These are phyloP conservation scores for Hortiboletus flavorubellus DNA, from an alignment of 768 basidiomycete species.

Conservation along the genomic window DNA sequence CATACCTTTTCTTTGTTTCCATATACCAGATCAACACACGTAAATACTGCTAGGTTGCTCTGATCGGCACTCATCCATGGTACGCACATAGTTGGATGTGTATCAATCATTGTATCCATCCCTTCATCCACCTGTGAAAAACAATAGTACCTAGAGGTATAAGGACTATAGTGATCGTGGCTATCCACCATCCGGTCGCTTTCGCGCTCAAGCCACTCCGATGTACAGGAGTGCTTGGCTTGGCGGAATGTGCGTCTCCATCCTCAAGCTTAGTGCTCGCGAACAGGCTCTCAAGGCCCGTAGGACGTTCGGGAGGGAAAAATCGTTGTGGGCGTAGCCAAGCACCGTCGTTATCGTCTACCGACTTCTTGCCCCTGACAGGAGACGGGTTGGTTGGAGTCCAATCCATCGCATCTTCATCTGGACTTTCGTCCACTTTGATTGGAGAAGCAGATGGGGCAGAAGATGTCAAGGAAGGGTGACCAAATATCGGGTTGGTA, in stretches of 20 bases:
- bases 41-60: slow-evolving; percentile 9
- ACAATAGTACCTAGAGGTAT: slow-evolving; percentile 14
- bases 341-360: slow-evolving; percentile 36
- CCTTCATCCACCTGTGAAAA: slow-evolving; percentile 22
- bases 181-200: slow-evolving; percentile 12
- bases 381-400: slow-evolving; percentile 47
- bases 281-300: slow-evolving; percentile 70
- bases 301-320: slow-evolving; percentile 75
- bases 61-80: slow-evolving; percentile 6
- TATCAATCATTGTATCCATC: slow-evolving; percentile 20
- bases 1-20: neutral
- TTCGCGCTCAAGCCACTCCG: neutral
- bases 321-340: slow-evolving; percentile 72
- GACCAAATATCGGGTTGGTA: slow-evolving; percentile 62
- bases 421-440: slow-evolving; percentile 27
- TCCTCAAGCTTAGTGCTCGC: slow-evolving; percentile 60
- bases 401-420: slow-evolving; percentile 63
- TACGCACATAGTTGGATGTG: neutral
- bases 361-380: slow-evolving; percentile 20
- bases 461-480: slow-evolving; percentile 51
- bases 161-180: slow-evolving; percentile 10
- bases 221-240: neutral
- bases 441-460: slow-evolving; percentile 24
- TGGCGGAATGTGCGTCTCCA: slow-evolving; percentile 1
- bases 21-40: neutral